Conservation (phyloP, 2,329 filamentous ascomycete genomes). For the Aspergillus texensis region DNA sequence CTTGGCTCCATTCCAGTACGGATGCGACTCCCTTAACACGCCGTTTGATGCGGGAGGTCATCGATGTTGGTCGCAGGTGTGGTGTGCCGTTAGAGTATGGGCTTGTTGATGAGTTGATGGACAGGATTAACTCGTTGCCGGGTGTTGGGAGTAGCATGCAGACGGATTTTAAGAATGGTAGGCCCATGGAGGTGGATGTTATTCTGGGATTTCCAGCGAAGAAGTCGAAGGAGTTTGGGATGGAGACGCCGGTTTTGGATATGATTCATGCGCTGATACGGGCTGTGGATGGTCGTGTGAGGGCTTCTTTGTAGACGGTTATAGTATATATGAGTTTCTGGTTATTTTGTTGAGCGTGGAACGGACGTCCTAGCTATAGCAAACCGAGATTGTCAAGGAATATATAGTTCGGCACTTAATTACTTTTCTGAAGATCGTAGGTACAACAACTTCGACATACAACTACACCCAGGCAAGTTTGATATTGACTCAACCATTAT, state of each 20-base stretch:
- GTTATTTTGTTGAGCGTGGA: background rate
- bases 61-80: conserved; percentile 43
- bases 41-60: conserved; percentile 48
- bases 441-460: background rate
- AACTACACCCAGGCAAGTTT: background rate
- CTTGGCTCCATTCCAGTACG: conserved; percentile 44
- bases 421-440: too few species aligned
- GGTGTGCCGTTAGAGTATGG: conserved; percentile 41
- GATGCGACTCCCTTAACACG: conserved; percentile 44
- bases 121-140: conserved; percentile 43
- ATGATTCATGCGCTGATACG: conserved; percentile 39
- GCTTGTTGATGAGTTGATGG: conserved; percentile 43
- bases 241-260: conserved; percentile 45
- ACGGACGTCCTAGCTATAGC: too few species aligned
- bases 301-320: background rate
- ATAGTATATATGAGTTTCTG: background rate
- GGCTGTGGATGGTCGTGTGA: conserved; percentile 28
- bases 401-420: background rate
- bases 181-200: conserved; percentile 51
- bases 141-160: conserved; percentile 51
- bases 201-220: conserved; percentile 48
- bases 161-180: conserved; percentile 44
- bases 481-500: background rate
- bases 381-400: background rate
- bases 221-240: conserved; percentile 43